phyloP scores from a whole-genome alignment of 2,329 filamentous ascomycete genomes.

The Claviceps lovelessii region DNA sequence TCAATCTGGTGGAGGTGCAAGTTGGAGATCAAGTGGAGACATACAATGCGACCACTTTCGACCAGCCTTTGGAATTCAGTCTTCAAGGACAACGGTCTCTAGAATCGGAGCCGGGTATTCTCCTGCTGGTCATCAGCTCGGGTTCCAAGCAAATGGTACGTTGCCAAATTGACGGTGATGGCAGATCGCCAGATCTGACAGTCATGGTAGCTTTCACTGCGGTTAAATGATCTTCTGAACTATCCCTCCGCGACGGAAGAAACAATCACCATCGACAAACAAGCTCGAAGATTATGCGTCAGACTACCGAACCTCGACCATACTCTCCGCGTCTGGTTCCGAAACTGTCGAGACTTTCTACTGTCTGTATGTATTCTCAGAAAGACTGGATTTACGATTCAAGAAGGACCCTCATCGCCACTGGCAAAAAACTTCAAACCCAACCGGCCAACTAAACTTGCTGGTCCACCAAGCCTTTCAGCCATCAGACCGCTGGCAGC shows the following conservation, averaged over 20 bases:
- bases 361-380: constrained; percentile 18
- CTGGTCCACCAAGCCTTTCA: constrained; percentile 10
- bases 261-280: constrained; percentile 10
- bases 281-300: constrained; percentile 12
- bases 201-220: constrained; percentile 2
- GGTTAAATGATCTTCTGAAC: constrained; percentile 4
- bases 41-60: not conserved
- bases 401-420: constrained; percentile 6
- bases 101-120: constrained; percentile 1
- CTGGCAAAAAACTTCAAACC: not conserved
- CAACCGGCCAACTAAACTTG: not conserved
- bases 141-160: constrained; percentile 4
- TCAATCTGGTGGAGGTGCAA: constrained; percentile 3
- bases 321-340: constrained; percentile 15
- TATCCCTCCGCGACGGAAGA: constrained; percentile 1
- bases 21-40: constrained; percentile 1
- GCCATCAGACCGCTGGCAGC: constrained; percentile 12
- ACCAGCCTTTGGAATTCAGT: constrained; percentile 3
- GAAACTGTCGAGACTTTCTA: constrained; percentile 18
- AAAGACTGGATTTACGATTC: constrained; percentile 16
- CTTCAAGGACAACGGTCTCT: constrained; percentile 4
- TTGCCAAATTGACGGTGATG: not conserved
- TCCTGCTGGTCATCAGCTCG: constrained; percentile 1
- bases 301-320: constrained; percentile 13
- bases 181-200: constrained; percentile 2